Base-by-base conservation (phyloP, 768 basidiomycete genomes). In the Leccinum truebloodii region DNA sequence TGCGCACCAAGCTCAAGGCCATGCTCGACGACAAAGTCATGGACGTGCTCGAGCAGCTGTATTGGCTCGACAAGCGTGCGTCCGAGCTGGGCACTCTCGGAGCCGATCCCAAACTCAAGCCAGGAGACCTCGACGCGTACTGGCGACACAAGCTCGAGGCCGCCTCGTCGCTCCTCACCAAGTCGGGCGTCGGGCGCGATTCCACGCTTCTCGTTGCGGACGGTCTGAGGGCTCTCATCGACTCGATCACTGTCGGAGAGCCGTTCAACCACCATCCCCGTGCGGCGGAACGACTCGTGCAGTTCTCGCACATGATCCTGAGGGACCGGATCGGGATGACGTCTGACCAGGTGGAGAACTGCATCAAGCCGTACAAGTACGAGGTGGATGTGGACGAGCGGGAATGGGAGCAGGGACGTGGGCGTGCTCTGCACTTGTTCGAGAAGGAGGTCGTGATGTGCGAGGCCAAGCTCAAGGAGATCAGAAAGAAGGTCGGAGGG, bases 341-440 rank as follows among this genome's bases (percentile, higher is more conserved):
- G n/a, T 90, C 93, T 5, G 97, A 99, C 73, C 96, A 98, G 76
- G 96, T 99, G 16, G 97, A 99, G 80, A 99, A 98, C 74, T 96
- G 94, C 75, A 98, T 99, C 81, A 99, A 99, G 76, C 97, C 96
- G 30, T 98, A 86, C 83, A 99, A 99, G 79, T 96, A 97, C 70
- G 96, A 98, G 70, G 88, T 98, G 28, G 97, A 99, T 71, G 90
- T 98, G 14, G 95, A 98, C 63, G 83, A 85, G 14, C 79, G 88
- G 46, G 97, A 99, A 73, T 99, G 97, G 97, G 92, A 93, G 66
- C 70, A 79, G 2, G 97, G 97, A 1, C 79, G 95, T 53, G 82
- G 81, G 65, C 79, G 85, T 54, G 85, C 93, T 1, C 82, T 93
- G 58, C 84, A 85, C 57, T 77, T 95, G 65, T 91, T 96, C 66